Base-by-base conservation (phyloP, 1,139 yeast species). In the Sugiyamaella novakii region DNA sequence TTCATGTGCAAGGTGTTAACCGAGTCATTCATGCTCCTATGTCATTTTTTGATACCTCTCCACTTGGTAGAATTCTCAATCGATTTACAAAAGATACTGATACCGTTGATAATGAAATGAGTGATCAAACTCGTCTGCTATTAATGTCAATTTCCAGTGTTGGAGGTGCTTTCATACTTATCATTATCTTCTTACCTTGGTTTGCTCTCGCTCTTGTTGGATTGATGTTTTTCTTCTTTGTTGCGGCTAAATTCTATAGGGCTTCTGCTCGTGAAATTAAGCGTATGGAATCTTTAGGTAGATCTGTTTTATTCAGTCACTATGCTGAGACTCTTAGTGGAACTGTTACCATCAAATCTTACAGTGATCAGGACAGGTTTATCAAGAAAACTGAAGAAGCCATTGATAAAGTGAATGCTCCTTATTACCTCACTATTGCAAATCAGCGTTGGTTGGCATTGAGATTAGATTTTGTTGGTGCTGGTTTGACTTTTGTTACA, bases 71-170 rank as follows among this genome's bases (percentile, higher is more conserved):
- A 54, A 78, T 84, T 49, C 67, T 84, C 61, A 84, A 84, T 63
- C 70, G 92, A 54, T 83, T 83, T 63, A 84, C 95, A 1, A 87
- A 86, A 61, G 96, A 88, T 66, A 84, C 94, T 0, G 95, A 87
- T 63, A 82, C 83, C 28, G 70, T 87, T 59, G 96, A 88, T 64
- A 87, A 85, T 64, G 94, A 86, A 59, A 48, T 69, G 43, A 57
- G 63, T 46, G 72, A 69, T 41, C 70, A 68, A 50, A 49, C 61
- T n/a, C 58, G 72, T 37, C 65, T 76, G 46, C 76, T 79, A 6
- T 81, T 48, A 72, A 73, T 71, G 53, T 74, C 82, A 1, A 59
- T 75, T 24, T 73, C 82, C 15, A 74, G 74, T 48, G 78, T 84
- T 47, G 59, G 78, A 50, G 94, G 92, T 54, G 80, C 83, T 14